These are phyloP conservation scores for Mediolabrus comicus DNA, from an alignment of 108 stramenopile genomes.

Conservation along the genomic window DNA sequence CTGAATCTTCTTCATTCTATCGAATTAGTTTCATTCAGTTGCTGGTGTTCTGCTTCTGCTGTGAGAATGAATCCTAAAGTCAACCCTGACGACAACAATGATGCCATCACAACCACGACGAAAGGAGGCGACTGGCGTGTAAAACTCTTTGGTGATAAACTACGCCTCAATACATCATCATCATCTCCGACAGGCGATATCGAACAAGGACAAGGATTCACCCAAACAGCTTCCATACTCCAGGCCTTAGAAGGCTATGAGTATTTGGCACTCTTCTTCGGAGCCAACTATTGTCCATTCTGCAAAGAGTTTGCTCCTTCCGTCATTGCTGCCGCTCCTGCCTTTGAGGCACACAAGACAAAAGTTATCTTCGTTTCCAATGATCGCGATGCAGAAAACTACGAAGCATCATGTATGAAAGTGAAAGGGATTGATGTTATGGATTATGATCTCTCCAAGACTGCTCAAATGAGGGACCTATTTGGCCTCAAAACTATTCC, in stretches of 20 bases:
- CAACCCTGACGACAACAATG: neutral
- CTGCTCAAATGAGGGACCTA: slow-evolving; percentile 42
- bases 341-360: slow-evolving; percentile 13
- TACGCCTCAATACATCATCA: slow-evolving; percentile 17
- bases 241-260: slow-evolving; percentile 22
- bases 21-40: too few relatives aligned
- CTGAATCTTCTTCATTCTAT: too few relatives aligned
- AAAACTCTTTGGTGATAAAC: slow-evolving; percentile 25
- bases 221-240: slow-evolving; percentile 7
- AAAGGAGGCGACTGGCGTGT: slow-evolving; percentile 17
- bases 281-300: slow-evolving; percentile 53
- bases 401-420: slow-evolving; percentile 23
- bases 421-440: slow-evolving; percentile 51
- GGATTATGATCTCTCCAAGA: slow-evolving; percentile 39
- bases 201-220: neutral
- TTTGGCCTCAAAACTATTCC: slow-evolving; percentile 51
- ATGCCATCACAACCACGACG: too few relatives aligned
- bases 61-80: slow-evolving; percentile 11
- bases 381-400: slow-evolving; percentile 45
- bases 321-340: slow-evolving; percentile 10
- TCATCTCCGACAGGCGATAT: neutral
- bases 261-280: slow-evolving; percentile 43
- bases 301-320: slow-evolving; percentile 46
- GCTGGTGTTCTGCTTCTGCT: too few relatives aligned
- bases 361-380: slow-evolving; percentile 55